phyloP scores from a whole-genome alignment of 225 moss, liverwort and hornwort genomes.

The Antitrichia curtipendula region DNA sequence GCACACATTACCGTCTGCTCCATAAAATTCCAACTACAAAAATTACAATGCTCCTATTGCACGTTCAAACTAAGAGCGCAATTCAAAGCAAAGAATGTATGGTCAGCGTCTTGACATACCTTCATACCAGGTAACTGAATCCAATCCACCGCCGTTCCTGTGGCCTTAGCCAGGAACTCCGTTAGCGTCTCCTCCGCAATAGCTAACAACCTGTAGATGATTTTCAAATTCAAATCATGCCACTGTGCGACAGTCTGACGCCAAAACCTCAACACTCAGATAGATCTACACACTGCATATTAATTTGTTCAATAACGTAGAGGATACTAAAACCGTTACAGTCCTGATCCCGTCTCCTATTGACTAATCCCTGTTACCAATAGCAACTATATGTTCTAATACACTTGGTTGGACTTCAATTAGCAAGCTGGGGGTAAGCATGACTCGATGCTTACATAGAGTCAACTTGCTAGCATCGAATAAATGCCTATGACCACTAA shows the following conservation, averaged over 20 bases:
- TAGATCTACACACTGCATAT: background rate
- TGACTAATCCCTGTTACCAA: background rate
- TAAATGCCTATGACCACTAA: background rate
- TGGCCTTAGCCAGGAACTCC: constrained; percentile 97
- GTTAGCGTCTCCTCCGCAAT: constrained; percentile 95
- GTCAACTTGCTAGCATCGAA: background rate
- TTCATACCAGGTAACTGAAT: constrained; percentile 99
- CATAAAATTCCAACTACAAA: background rate
- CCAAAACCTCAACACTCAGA: background rate
- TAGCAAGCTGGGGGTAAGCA: background rate
- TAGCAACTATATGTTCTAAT: background rate
- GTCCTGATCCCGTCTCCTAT: background rate
- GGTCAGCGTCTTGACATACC: constrained; percentile 22
- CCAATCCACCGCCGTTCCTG: constrained; percentile 99
- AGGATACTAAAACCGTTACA: background rate
- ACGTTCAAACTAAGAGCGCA: background rate
- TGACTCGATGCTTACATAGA: background rate
- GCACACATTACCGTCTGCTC: background rate
- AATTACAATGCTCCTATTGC: background rate
- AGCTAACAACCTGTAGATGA: constrained; percentile 59
- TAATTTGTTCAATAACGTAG: background rate
- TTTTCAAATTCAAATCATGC: background rate
- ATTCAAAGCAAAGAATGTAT: background rate
- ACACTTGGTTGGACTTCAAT: background rate
- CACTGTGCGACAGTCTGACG: background rate